phyloP scores from a whole-genome alignment of 768 basidiomycete genomes.

The Naematelia encephala region DNA sequence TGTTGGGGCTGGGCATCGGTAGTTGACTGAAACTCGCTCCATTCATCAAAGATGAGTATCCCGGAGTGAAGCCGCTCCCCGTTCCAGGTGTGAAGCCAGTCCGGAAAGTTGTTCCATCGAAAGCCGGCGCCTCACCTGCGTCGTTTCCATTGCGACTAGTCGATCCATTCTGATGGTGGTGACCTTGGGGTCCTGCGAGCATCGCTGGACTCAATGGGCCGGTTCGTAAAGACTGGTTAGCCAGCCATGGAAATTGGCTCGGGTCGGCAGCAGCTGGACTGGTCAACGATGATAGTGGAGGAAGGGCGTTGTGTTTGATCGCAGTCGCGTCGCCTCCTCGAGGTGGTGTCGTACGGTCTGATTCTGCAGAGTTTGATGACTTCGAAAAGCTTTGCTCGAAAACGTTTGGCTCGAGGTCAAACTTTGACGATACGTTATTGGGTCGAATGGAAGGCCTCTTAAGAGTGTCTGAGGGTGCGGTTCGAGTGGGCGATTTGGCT shows the following conservation, averaged over 20 bases:
- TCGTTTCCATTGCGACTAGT: conserved; percentile 6
- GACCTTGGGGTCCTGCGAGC: conserved; percentile 70
- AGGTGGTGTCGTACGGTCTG: conserved; percentile 56
- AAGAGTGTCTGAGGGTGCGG: conserved; percentile 15
- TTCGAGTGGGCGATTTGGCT: conserved; percentile 1
- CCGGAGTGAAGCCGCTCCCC: conserved; percentile 72
- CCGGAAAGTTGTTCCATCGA: conserved; percentile 66
- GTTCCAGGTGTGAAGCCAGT: conserved; percentile 75
- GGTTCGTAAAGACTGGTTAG: conserved; percentile 75
- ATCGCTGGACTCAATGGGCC: conserved; percentile 95
- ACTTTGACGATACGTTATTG: conserved; percentile 38
- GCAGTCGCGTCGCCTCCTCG: conserved; percentile 42
- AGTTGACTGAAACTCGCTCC: conserved; percentile 56
- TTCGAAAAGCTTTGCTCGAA: conserved; percentile 90
- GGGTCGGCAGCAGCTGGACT: conserved; percentile 47
- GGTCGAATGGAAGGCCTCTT: conserved; percentile 45
- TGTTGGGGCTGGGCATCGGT: conserved; percentile 80
- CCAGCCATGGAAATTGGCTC: conserved; percentile 51
- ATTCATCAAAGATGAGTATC: conserved; percentile 52
- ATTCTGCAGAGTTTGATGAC: conserved; percentile 43
- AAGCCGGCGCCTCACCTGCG: conserved; percentile 50
- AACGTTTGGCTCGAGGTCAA: conserved; percentile 75
- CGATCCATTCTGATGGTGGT: conserved; percentile 8
- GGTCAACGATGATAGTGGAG: conserved; percentile 48
- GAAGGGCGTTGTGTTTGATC: conserved; percentile 43